phyloP scores from a whole-genome alignment of 106 monocot genomes.

The Allium sativum region DNA sequence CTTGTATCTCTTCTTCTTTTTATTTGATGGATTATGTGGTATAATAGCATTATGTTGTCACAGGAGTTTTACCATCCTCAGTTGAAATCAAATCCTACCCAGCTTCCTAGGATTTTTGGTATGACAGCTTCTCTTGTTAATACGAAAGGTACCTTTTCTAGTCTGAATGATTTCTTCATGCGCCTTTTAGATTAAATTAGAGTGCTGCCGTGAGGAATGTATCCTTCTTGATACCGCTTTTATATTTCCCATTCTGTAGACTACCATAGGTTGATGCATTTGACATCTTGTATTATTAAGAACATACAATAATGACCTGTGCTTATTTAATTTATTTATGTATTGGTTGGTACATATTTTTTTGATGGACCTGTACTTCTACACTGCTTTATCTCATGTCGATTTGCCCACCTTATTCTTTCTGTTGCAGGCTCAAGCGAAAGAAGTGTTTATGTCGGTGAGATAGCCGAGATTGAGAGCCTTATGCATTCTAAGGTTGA shows the following conservation, averaged over 20 bases:
- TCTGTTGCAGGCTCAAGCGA: slow-evolving; percentile 22
- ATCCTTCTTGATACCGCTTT: no score
- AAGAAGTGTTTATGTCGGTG: slow-evolving; percentile 8
- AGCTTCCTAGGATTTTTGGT: slow-evolving; percentile 60
- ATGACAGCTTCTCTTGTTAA: slow-evolving; percentile 59
- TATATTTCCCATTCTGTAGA: no score
- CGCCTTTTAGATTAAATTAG: no score
- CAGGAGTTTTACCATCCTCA: slow-evolving; percentile 55
- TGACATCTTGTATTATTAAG: no score
- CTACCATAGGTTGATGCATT: no score
- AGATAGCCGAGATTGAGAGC: slow-evolving; percentile 47
- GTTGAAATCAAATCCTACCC: slow-evolving; percentile 8
- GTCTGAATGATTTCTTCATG: not conserved
- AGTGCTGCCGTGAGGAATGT: no score
- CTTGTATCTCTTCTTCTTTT: not conserved
- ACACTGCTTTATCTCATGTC: no score
- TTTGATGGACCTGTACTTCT: no score
- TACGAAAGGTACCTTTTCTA: slow-evolving; percentile 35
- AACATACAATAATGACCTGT: no score
- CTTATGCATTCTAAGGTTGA: slow-evolving; percentile 61
- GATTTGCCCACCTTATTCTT: not conserved
- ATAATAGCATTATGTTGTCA: not conserved
- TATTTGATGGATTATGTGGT: not conserved
- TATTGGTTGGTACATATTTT: no score
- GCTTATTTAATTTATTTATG: no score